Evolutionary conservation across 805 yeast genomes (phyloP).

Genomic region (Cyberlindnera mississippiensis): DNA sequence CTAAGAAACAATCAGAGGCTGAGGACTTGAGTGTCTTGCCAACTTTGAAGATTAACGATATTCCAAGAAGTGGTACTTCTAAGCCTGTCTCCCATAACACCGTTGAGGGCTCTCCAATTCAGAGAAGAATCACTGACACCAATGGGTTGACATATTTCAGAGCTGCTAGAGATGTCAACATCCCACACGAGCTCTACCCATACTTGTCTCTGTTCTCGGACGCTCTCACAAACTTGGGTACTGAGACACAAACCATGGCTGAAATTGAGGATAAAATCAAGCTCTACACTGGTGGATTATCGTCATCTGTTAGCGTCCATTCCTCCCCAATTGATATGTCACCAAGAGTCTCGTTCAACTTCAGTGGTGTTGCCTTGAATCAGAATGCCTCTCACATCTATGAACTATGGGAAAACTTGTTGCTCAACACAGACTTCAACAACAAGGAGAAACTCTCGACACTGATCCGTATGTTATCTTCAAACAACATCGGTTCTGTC

Average conservation of each 20-base stretch:
- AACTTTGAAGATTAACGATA: constrained; percentile 68
- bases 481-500: constrained; percentile 72
- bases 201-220: constrained; percentile 75
- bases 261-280: constrained; percentile 83
- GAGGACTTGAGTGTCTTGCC: constrained; percentile 83
- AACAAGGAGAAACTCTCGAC: constrained; percentile 67
- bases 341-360: constrained; percentile 49
- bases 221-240: constrained; percentile 86
- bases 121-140: constrained; percentile 58
- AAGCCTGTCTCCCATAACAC: constrained; percentile 30
- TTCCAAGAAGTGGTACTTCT: constrained; percentile 49
- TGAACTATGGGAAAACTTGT: constrained; percentile 64
- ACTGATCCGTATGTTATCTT: constrained; percentile 67
- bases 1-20: constrained; percentile 57
- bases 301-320: constrained; percentile 54
- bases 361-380: constrained; percentile 69
- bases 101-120: constrained; percentile 28
- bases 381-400: constrained; percentile 57
- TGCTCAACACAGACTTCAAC: constrained; percentile 63
- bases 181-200: constrained; percentile 62
- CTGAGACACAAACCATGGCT: constrained; percentile 62
- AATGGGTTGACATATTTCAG: constrained; percentile 80
- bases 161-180: constrained; percentile 54
- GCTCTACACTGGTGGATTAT: constrained; percentile 78
- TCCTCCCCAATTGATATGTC: constrained; percentile 50